Evolutionary conservation across 345 rosid genomes (phyloP).

Genomic region (Odontarrhena argentea): DNA sequence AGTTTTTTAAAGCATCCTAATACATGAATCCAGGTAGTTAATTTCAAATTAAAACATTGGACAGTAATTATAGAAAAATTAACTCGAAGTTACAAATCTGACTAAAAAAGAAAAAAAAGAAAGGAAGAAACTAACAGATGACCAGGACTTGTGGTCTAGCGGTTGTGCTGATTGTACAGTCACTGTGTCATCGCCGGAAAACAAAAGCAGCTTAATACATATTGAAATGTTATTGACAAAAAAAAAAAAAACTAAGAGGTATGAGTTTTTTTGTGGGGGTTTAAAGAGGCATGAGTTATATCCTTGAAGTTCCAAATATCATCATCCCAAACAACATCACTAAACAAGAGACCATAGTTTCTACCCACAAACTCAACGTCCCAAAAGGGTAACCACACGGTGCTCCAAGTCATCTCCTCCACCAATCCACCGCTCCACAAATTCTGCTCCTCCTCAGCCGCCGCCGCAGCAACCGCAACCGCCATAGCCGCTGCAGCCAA

Average conservation of each 20-base stretch:
- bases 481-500: constrained; percentile 36
- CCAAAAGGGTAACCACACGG: constrained; percentile 61
- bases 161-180: no score
- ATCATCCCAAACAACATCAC: constrained; percentile 65
- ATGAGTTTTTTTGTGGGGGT: no score
- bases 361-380: constrained; percentile 56
- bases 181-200: no score
- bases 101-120: neutral
- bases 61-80: neutral
- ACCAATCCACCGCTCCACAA: constrained; percentile 41
- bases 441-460: constrained; percentile 28
- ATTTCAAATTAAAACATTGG: neutral
- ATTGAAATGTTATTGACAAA: neutral
- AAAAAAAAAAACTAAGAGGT: constrained; percentile 13
- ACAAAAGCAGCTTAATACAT: no score
- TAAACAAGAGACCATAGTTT: constrained; percentile 45
- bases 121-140: neutral
- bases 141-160: no score
- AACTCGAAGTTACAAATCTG: neutral
- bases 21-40: constrained; percentile 9
- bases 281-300: constrained; percentile 20
- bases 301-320: constrained; percentile 71
- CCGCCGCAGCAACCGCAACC: constrained; percentile 34
- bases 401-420: constrained; percentile 67
- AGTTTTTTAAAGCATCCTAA: neutral